Percentiles rank a stretch among this genome's conserved stretches.
Evolutionary conservation across 768 basidiomycete species (phyloP).

Genomic region (Crepidotus variabilis): DNA sequence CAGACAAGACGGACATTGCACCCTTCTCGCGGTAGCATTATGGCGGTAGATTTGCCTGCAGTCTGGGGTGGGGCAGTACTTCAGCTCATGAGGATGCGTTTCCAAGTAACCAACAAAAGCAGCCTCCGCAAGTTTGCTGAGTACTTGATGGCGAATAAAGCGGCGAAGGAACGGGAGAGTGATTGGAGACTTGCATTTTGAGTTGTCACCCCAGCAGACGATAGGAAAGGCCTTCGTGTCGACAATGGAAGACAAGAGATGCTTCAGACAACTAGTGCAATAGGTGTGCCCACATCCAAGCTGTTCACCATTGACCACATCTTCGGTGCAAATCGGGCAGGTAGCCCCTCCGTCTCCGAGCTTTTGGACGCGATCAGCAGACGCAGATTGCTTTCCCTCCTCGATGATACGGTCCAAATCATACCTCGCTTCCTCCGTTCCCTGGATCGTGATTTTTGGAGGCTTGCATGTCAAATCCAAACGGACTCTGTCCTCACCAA

Average conservation of each 20-base stretch:
- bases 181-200: constrained; percentile 46
- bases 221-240: constrained; percentile 53
- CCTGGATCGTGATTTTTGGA: constrained; percentile 30
- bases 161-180: constrained; percentile 48
- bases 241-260: constrained; percentile 1
- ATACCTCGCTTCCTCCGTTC: constrained; percentile 53
- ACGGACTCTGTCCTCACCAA: constrained; percentile 46
- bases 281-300: constrained; percentile 48
- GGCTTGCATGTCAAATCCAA: constrained; percentile 36
- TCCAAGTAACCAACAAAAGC: constrained; percentile 55
- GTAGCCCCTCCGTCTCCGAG: constrained; percentile 10
- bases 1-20: constrained; percentile 52
- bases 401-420: constrained; percentile 41
- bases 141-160: constrained; percentile 45
- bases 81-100: constrained; percentile 50
- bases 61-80: constrained; percentile 70
- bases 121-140: constrained; percentile 48
- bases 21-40: constrained; percentile 13
- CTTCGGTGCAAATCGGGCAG: constrained; percentile 58
- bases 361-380: neutral
- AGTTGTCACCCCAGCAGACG: constrained; percentile 58
- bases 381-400: constrained; percentile 25
- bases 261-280: constrained; percentile 36
- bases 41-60: constrained; percentile 62
- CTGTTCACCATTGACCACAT: constrained; percentile 32